Evolutionary conservation across 2,329 filamentous ascomycete species (phyloP).

Genomic region (Fusarium guadeloupense): DNA sequence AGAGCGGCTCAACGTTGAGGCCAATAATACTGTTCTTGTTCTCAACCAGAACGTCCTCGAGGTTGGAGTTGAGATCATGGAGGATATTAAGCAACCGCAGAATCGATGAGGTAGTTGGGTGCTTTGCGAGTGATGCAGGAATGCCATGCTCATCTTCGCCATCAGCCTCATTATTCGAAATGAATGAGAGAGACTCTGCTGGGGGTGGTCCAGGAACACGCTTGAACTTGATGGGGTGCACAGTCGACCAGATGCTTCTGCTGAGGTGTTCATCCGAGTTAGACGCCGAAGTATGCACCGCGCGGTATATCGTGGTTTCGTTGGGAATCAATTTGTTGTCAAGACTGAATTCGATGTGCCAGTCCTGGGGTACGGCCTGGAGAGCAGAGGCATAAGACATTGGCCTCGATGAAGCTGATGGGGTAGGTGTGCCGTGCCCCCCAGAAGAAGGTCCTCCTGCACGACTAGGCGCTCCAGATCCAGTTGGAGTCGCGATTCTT

Average conservation of each 20-base stretch:
- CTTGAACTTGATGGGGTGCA: conserved; percentile 92
- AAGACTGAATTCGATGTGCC: conserved; percentile 96
- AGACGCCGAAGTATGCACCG: conserved; percentile 74
- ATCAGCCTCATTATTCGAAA: conserved; percentile 55
- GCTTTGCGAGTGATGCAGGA: conserved; percentile 82
- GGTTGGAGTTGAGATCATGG: conserved; percentile 90
- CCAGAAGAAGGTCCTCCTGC: conserved; percentile 53
- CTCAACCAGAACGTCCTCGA: conserved; percentile 88
- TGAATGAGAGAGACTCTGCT: conserved; percentile 72
- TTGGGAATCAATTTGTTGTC: conserved; percentile 85
- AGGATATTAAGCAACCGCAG: conserved; percentile 87
- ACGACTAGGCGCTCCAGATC: conserved; percentile 55
- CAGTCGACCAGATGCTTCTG: conserved; percentile 86
- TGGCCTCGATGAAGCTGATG: conserved; percentile 67
- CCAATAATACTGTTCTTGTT: conserved; percentile 72
- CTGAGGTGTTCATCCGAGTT: conserved; percentile 70
- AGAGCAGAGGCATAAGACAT: conserved; percentile 88
- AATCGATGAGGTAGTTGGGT: conserved; percentile 87
- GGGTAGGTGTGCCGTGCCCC: conserved; percentile 57
- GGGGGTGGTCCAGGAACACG: conserved; percentile 85
- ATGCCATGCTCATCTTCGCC: conserved; percentile 68
- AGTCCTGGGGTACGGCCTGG: conserved; percentile 84
- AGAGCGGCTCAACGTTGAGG: conserved; percentile 81
- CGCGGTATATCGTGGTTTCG: conserved; percentile 95
- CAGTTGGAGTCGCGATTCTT: conserved; percentile 81